Percentiles rank a stretch among this genome's conserved stretches.
These are phyloP conservation scores for Cucurbita argyrosperma DNA, from an alignment of 306 rosid species.

Conservation along the genomic window DNA sequence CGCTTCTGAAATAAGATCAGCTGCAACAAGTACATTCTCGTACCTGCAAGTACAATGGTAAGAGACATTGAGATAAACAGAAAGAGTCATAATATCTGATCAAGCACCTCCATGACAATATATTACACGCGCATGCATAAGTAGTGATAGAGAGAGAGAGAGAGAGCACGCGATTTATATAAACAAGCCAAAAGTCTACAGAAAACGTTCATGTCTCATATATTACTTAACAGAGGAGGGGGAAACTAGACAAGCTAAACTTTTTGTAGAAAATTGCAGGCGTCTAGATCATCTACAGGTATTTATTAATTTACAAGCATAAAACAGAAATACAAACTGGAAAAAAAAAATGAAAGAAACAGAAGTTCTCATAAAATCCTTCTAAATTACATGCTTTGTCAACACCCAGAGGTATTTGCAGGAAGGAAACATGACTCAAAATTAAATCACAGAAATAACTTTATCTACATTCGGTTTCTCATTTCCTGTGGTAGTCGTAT, in stretches of 20 bases:
- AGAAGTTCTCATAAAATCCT: background rate
- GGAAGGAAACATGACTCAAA: background rate
- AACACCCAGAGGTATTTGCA: background rate
- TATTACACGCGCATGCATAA: background rate
- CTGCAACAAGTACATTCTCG: constrained; percentile 67
- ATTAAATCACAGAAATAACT: background rate
- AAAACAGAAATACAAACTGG: background rate
- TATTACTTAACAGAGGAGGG: background rate
- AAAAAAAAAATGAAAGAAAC: background rate
- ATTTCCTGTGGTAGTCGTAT: background rate
- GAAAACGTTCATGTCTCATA: background rate
- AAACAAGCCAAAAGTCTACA: background rate
- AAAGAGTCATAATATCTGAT: background rate
- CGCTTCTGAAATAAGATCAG: constrained; percentile 71
- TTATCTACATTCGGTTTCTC: background rate
- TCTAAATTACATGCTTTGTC: background rate
- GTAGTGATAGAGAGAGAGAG: background rate
- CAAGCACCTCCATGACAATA: background rate
- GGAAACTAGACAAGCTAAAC: background rate
- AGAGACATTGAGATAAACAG: constrained; percentile 3
- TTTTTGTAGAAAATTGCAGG: background rate
- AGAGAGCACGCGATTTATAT: background rate
- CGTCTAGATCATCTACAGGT: background rate
- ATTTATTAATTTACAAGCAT: background rate
- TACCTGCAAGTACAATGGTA: constrained; percentile 52